Evolutionary conservation across 2,329 filamentous ascomycete species (phyloP).

Genomic region (Cyphellophora europaea): DNA sequence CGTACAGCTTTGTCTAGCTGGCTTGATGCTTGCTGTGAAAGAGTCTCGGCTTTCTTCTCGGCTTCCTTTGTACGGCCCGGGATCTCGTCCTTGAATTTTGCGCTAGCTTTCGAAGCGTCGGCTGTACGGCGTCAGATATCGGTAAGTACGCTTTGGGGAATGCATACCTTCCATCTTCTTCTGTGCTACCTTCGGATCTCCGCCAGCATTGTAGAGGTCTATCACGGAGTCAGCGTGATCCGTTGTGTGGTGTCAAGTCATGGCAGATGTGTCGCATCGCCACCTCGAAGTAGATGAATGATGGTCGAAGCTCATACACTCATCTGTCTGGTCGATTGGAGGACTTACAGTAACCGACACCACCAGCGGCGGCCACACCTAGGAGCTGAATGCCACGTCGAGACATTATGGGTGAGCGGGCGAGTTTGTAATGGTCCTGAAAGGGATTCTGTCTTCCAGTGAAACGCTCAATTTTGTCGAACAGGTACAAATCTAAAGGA

Average conservation of each 20-base stretch:
- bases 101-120: slow-evolving; percentile 62
- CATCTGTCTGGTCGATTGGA: too few species aligned
- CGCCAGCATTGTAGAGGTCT: slow-evolving; percentile 76
- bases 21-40: slow-evolving; percentile 52
- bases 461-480: slow-evolving; percentile 19
- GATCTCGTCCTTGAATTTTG: slow-evolving; percentile 56
- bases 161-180: slow-evolving; percentile 72
- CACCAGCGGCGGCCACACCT: slow-evolving; percentile 56
- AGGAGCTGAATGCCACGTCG: slow-evolving; percentile 31
- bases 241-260: too few species aligned
- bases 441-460: slow-evolving; percentile 13
- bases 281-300: too few species aligned
- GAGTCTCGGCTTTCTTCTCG: slow-evolving; percentile 55
- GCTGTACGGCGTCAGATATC: slow-evolving; percentile 40
- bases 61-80: slow-evolving; percentile 53
- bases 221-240: too few species aligned
- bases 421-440: slow-evolving; percentile 11
- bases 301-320: too few species aligned
- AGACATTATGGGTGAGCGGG: slow-evolving; percentile 16
- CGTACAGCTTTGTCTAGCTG: slow-evolving; percentile 63
- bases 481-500: too few species aligned
- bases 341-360: slow-evolving; percentile 59
- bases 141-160: background rate
- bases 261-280: too few species aligned
- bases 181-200: slow-evolving; percentile 71